Evolutionary conservation across 164 flowering plant genomes (phyloP), one percentile per base, ranked within the genome.

Genomic region (Akebia trifoliata): DNA sequence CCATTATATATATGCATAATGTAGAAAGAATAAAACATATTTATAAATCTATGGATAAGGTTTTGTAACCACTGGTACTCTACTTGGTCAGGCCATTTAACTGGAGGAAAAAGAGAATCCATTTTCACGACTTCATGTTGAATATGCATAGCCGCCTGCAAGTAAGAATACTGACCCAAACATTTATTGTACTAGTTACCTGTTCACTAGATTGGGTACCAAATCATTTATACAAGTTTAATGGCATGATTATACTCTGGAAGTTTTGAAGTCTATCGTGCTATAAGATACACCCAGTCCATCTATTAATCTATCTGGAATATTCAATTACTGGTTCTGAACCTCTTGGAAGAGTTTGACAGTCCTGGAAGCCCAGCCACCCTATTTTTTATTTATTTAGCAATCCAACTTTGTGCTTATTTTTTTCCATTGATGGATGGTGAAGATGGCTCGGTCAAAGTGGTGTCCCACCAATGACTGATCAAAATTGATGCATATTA

Each of bases 71-170:
- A 21, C 39, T 28, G 12, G 29, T 61, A 34, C 50, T 63, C 37
- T 49, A 25, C 18, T 52, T 63, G 38, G 26, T 30, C 83, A 90
- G 97, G 69, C 96, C 97, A 37, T 38, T 62, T 54, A 83, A 69
- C 62, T 94, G 99, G 99, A 84, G 96, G 72, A 94, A 86, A 64
- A 86, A 77, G 75, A 78, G 99, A 68, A 86, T 90, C 49, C 99
- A 94, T 82, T 94, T 90, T 72, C 99, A 94, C 63, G 99, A 94
- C 77, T 90, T 90, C 72, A 94, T 90, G 99, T 74, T 94, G 70
- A 78, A 63, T 77, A 93, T 94, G 44, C 99, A 94, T 66, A 87
- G 90, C 77, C 82, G 90, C 54, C 72, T 94, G 68, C 95, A 82
- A 72, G 98, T 87, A 77, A 81, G 80, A 72, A 22, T 21, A 10